Evolutionary conservation across 371 early-diverging fungal genomes (phyloP), one percentile per base, ranked within the genome.

Genomic region (Mucor lusitanicus): DNA sequence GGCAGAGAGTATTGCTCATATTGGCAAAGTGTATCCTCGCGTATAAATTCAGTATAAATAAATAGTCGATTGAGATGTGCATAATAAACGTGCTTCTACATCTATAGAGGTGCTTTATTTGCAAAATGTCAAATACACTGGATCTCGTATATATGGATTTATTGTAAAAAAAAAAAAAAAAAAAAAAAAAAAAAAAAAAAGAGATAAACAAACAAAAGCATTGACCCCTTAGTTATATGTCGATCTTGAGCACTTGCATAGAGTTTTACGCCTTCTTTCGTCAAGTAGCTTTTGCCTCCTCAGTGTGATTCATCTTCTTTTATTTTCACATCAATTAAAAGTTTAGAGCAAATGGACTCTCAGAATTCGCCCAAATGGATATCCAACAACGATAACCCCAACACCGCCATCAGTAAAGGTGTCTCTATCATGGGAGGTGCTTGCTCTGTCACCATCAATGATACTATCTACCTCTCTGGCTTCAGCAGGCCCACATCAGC

Each of bases 1-100:
- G 32, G 77, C 77, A 7, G 65, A 73, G 40, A 76, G 77, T 33
- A 40, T 59, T 40, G 59, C 40, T 21, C n/a, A 40, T 11, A 25
- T 39, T 40, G 59, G 59, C 21, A 59, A 59, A 40, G 59, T 58
- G 3, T 58, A 58, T 11, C 58, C 23, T 12, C 58, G 32, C 9
- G 21, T 19, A 32, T 30, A 56, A 28, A 56, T 17, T 33, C 17
- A n/a, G 0, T 56, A 57, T 8, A 33, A 57, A 35, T 33, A 32
- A 32, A 32, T n/a, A 11, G 7, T 33, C 8, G 8, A 1, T 33
- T 33, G 1, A 33, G 33, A 33, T 6, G 25, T 23, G 8, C 0
- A 19, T 19, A 7, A 42, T 33, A 33, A 1, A 33, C 33, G 3
- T 33, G 33, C 33, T 33, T 8, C 30, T 6, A 33, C 7, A 7